phyloP scores from a whole-genome alignment of 208 protist species.

The Zelonia costaricensis region DNA sequence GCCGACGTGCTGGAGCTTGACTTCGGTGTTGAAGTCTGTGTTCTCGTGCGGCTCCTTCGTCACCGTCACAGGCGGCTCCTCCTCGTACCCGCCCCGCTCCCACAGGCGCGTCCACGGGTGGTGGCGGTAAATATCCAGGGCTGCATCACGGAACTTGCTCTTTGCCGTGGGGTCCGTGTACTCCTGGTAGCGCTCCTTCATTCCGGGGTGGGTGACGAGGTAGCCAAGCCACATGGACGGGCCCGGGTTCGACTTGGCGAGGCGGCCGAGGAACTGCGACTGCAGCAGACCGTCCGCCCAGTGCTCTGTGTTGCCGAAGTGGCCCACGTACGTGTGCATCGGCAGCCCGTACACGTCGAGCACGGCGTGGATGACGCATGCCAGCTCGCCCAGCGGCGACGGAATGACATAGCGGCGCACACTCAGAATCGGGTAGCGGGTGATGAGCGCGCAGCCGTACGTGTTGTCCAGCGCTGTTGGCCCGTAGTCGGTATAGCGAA shows the following conservation, averaged over 20 bases:
- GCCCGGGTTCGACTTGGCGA: slow-evolving; percentile 51
- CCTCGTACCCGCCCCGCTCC: slow-evolving; percentile 73
- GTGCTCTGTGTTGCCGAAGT: slow-evolving; percentile 89
- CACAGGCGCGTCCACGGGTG: slow-evolving; percentile 59
- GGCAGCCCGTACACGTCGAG: slow-evolving; percentile 69
- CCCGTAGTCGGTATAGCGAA: slow-evolving; percentile 76
- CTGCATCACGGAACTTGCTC: slow-evolving; percentile 67
- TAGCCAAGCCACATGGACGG: slow-evolving; percentile 82
- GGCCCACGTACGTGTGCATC: slow-evolving; percentile 71
- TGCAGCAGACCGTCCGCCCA: slow-evolving; percentile 84
- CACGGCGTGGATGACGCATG: slow-evolving; percentile 67
- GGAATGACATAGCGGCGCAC: slow-evolving; percentile 76
- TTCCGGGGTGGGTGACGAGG: slow-evolving; percentile 71
- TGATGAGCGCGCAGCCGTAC: slow-evolving; percentile 78
- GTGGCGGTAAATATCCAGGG: slow-evolving; percentile 60
- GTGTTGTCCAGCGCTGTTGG: slow-evolving; percentile 79
- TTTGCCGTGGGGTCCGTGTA: slow-evolving; percentile 48
- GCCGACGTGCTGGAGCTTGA: slow-evolving; percentile 40
- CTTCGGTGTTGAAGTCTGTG: slow-evolving; percentile 63
- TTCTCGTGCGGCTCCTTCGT: slow-evolving; percentile 23
- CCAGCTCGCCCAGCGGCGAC: slow-evolving; percentile 74
- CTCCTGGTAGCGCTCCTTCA: slow-evolving; percentile 41
- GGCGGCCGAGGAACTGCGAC: slow-evolving; percentile 66
- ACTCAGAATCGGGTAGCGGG: slow-evolving; percentile 65
- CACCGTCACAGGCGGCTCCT: slow-evolving; percentile 26